These are phyloP conservation scores for Clathrus columnatus DNA, from an alignment of 768 basidiomycete species.

Conservation along the genomic window DNA sequence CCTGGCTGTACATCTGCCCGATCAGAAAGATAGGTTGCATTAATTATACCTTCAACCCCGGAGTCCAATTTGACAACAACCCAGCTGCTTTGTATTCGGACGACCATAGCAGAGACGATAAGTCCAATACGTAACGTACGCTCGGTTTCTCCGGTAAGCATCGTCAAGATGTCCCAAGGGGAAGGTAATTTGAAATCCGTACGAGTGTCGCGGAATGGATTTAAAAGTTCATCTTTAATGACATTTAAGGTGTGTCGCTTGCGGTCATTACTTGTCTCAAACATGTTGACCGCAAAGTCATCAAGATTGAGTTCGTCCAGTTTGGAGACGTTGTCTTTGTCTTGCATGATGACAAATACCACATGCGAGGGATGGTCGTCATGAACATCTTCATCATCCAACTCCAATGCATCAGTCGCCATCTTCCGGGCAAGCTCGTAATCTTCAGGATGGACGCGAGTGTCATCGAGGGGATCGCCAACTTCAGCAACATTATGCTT, in stretches of 20 bases:
- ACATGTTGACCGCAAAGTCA: slow-evolving; percentile 91
- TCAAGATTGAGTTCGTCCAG: slow-evolving; percentile 87
- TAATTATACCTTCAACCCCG: slow-evolving; percentile 79
- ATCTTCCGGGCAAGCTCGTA: slow-evolving; percentile 97
- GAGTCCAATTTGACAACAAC: slow-evolving; percentile 81
- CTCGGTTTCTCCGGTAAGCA: slow-evolving; percentile 89
- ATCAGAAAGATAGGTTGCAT: slow-evolving; percentile 49
- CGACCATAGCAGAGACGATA: slow-evolving; percentile 68
- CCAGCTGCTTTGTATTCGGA: slow-evolving; percentile 41
- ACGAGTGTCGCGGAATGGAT: slow-evolving; percentile 74
- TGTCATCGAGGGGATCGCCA: slow-evolving; percentile 89
- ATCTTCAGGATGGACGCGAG: slow-evolving; percentile 94
- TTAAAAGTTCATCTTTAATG: slow-evolving; percentile 77
- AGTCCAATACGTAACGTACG: slow-evolving; percentile 70
- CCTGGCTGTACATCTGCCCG: slow-evolving; percentile 29
- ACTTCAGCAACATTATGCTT: slow-evolving; percentile 59
- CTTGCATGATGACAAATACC: slow-evolving; percentile 78
- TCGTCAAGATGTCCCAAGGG: slow-evolving; percentile 80
- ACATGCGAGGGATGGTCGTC: slow-evolving; percentile 88
- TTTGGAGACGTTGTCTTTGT: slow-evolving; percentile 69
- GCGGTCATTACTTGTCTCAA: slow-evolving; percentile 69
- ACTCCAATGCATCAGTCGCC: slow-evolving; percentile 93
- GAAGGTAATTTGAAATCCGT: slow-evolving; percentile 51
- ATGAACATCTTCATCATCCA: slow-evolving; percentile 95
- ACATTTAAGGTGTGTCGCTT: slow-evolving; percentile 86